These are phyloP conservation scores for Leucogyrophana mollusca DNA, from an alignment of 768 basidiomycete species.

Conservation along the genomic window DNA sequence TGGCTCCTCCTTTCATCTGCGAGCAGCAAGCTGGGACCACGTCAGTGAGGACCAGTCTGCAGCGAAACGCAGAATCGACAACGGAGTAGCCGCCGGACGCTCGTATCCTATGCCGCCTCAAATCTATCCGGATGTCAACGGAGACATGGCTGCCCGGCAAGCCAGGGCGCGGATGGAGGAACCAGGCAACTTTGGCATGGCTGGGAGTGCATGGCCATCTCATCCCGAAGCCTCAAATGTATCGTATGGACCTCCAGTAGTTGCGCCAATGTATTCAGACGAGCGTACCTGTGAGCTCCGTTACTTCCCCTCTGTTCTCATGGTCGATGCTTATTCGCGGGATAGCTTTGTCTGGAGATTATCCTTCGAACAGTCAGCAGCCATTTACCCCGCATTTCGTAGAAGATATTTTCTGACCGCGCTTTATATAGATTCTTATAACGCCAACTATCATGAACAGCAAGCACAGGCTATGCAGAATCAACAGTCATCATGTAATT, in stretches of 20 bases:
- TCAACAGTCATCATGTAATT: slow-evolving; percentile 31
- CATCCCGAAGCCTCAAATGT: slow-evolving; percentile 31
- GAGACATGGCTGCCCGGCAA: slow-evolving; percentile 27
- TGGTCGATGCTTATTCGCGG: slow-evolving; percentile 12
- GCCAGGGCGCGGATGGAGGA: slow-evolving; percentile 30
- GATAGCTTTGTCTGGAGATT: slow-evolving; percentile 44
- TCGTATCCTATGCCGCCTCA: slow-evolving; percentile 32
- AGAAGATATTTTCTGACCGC: slow-evolving; percentile 15
- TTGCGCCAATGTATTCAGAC: slow-evolving; percentile 52
- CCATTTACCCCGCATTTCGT: slow-evolving; percentile 5
- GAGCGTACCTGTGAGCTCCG: slow-evolving; percentile 52
- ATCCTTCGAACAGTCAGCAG: slow-evolving; percentile 36
- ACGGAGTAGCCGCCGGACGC: slow-evolving; percentile 29
- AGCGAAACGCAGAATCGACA: slow-evolving; percentile 33
- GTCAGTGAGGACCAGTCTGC: slow-evolving; percentile 35
- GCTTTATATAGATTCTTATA: slow-evolving; percentile 27
- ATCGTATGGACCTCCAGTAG: slow-evolving; percentile 43
- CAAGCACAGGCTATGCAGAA: slow-evolving; percentile 26
- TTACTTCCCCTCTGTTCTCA: slow-evolving; percentile 3
- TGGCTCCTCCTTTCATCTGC: slow-evolving; percentile 47
- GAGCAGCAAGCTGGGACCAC: slow-evolving; percentile 59
- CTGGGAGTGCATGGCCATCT: slow-evolving; percentile 30
- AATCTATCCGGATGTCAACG: slow-evolving; percentile 34
- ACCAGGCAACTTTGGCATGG: slow-evolving; percentile 25
- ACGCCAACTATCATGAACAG: slow-evolving; percentile 32